Conservation (phyloP, 108 stramenopile species). For the Pseudonitzschia pungens region DNA sequence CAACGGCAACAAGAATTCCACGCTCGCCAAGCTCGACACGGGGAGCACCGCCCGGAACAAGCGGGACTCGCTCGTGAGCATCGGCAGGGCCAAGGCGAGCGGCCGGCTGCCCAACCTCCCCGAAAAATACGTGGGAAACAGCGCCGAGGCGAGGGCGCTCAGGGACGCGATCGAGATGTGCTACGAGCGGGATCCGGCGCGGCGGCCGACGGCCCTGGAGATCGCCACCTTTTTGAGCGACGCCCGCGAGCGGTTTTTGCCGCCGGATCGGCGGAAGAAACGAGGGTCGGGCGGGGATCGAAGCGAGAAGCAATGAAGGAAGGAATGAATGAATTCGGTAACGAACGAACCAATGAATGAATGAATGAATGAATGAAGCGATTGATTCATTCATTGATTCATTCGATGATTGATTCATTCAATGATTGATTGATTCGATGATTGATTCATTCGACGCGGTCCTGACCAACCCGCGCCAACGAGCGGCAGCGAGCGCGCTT, state of each 20-base stretch:
- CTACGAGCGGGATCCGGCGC: constrained; percentile 33
- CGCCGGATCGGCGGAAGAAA: too few species aligned
- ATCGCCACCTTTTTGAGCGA: constrained; percentile 22
- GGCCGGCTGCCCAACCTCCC: constrained; percentile 29
- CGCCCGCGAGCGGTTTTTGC: constrained; percentile 16
- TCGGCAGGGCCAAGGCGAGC: constrained; percentile 15
- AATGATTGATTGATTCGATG: too few species aligned
- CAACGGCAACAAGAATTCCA: neutral
- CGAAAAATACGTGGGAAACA: neutral
- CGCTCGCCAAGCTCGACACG: neutral
- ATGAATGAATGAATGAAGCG: too few species aligned
- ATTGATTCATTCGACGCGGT: too few species aligned
- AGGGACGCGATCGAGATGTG: constrained; percentile 33
- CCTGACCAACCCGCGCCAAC: too few species aligned
- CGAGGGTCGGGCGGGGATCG: too few species aligned
- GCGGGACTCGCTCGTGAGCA: constrained; percentile 9
- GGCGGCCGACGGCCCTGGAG: constrained; percentile 40
- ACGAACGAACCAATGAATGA: too few species aligned
- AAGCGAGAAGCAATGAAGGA: neutral
- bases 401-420: too few species aligned
- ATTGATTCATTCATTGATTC: too few species aligned
- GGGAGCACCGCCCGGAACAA: constrained; percentile 5
- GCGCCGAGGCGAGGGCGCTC: constrained; percentile 23
- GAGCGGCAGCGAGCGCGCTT: too few species aligned
- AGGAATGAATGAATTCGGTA: too few species aligned